Evolutionary conservation across 2,329 filamentous ascomycete species (phyloP).

Genomic region (Stromatinia cepivora): DNA sequence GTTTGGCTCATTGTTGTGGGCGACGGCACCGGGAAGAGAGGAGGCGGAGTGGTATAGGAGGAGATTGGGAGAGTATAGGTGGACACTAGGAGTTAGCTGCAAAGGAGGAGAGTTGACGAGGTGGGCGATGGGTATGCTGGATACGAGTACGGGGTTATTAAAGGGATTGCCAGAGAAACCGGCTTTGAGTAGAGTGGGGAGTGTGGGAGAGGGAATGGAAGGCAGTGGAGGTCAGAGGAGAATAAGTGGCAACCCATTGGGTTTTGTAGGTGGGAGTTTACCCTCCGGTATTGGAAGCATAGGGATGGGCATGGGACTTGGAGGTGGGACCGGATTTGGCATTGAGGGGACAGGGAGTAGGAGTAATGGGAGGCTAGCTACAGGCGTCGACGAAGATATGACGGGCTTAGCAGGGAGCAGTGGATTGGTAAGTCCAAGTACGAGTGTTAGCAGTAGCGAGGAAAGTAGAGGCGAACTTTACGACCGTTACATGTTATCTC

Average conservation of each 20-base stretch:
- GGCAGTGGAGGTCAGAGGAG: conserved; percentile 1
- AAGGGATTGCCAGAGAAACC: conserved; percentile 73
- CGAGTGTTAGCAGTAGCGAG: conserved; percentile 38
- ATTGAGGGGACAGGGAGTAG: conserved; percentile 15
- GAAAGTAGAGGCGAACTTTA: conserved; percentile 29
- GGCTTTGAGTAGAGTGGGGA: conserved; percentile 55
- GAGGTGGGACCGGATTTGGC: conserved; percentile 10
- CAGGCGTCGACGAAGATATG: conserved; percentile 33
- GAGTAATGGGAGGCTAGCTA: conserved; percentile 24
- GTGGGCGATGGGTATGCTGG: conserved; percentile 77
- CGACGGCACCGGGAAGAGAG: conserved; percentile 81
- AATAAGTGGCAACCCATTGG: conserved; percentile 14
- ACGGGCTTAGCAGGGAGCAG: conserved; percentile 33
- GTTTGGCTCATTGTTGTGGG: conserved; percentile 86
- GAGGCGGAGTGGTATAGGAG: conserved; percentile 92
- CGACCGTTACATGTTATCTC: conserved; percentile 23
- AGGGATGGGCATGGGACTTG: conserved; percentile 7
- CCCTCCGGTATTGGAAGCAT: conserved; percentile 1
- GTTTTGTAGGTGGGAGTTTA: conserved; percentile 9
- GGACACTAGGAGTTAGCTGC: conserved; percentile 85
- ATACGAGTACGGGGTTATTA: conserved; percentile 67
- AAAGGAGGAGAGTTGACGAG: conserved; percentile 59
- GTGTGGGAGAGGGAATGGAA: conserved; percentile 31
- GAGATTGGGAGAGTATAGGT: conserved; percentile 84
- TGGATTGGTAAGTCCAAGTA: conserved; percentile 40